These are phyloP conservation scores for Castanospermum australe DNA, from an alignment of 306 rosid species.

Conservation along the genomic window DNA sequence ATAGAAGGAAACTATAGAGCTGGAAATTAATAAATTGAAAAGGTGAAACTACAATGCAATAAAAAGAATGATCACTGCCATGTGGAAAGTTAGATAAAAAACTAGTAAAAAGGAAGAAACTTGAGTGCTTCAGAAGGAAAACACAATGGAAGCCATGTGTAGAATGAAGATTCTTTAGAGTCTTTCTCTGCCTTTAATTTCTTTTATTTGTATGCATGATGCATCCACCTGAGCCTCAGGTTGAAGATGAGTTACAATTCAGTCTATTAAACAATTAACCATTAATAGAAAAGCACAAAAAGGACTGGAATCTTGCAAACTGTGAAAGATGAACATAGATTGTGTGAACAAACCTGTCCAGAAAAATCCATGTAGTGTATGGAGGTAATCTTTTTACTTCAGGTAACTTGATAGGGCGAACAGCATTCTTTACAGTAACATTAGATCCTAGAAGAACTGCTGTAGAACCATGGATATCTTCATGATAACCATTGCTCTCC, in stretches of 20 bases:
- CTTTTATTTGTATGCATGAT: neutral
- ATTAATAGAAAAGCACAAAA: neutral
- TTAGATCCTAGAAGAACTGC: conserved; percentile 96
- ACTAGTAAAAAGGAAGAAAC: neutral
- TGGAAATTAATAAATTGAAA: conserved; percentile 14
- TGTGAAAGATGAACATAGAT: conserved; percentile 18
- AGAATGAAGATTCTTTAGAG: conserved; percentile 6
- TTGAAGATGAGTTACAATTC: neutral
- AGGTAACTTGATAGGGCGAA: conserved; percentile 84
- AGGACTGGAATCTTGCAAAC: neutral
- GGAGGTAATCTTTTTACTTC: conserved; percentile 89
- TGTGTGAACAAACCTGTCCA: conserved; percentile 73
- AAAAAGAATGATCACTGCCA: neutral
- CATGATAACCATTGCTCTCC: conserved; percentile 62
- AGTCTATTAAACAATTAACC: neutral
- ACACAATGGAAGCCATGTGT: neutral
- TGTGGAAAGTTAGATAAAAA: neutral
- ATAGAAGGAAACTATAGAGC: conserved; percentile 9
- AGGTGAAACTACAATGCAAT: neutral
- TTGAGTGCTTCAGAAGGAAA: conserved; percentile 10
- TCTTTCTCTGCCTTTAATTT: neutral
- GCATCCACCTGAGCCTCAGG: neutral
- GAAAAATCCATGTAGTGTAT: conserved; percentile 96
- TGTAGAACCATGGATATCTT: conserved; percentile 71
- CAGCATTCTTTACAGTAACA: conserved; percentile 88